Evolutionary conservation across 768 basidiomycete species (phyloP), one percentile per base, ranked within the genome.

Genomic region (Imleria badia): DNA sequence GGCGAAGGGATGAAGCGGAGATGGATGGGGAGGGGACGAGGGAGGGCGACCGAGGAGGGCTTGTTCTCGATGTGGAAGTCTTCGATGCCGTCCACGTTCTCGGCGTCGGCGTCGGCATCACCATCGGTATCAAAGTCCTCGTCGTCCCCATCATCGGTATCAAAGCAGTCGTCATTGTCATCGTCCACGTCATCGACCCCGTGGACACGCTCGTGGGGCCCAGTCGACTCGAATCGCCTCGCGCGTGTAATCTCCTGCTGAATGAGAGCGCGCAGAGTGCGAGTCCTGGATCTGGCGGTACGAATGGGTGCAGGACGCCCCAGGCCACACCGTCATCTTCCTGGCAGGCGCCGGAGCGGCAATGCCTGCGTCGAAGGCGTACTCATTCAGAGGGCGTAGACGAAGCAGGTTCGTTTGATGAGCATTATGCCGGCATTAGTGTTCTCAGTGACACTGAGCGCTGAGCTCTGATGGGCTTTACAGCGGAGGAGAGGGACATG

Each of bases 271-370:
- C 3, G 45, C 30, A 44, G 5, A 3, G 26, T 1, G 36, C 47
- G 10, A 40, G 19, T 12, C 33, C 31, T 1, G 54, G 55, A 26
- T 50, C 48, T 12, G 19, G 41, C 11, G 23, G 23, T 1, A 12
- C 51, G 17, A 65, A 66, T 0, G 66, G 63, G 45, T 62, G 22
- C 1, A 14, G 19, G 6, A 31, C 48, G 46, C 67, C 56, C 64
- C 66, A 66, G 6, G 52, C 54, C 38, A 52, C n/a, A n/a, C n/a
- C 0, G 10, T 2, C 6, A 10, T 39, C 26, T 2, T 26, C 26
- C 26, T 26, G 26, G 26, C 6, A 26, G 26, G 26, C 4, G 6
- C 6, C 26, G 6, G 26, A 26, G 26, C 26, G 26, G 26, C n/a
- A n/a, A n/a, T n/a, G n/a, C n/a, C n/a, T n/a, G n/a, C 26, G 26